Evolutionary conservation across 1,139 yeast genomes (phyloP), one percentile per base, ranked within the genome.

Genomic region (Magnusiomyces ingens): DNA sequence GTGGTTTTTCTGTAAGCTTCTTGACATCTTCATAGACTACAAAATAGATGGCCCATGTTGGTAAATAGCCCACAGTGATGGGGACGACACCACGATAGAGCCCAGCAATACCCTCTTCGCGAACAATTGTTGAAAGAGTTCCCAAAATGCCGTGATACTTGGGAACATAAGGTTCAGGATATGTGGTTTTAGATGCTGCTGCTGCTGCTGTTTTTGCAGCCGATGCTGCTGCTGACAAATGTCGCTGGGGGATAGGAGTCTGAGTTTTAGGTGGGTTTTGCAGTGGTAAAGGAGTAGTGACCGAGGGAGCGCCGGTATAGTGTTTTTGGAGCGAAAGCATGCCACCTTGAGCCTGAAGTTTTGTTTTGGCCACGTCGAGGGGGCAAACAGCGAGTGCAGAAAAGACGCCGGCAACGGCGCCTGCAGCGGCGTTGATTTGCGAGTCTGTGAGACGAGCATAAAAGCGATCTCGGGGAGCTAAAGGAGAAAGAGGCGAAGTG

Each of bases 1-100:
- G 53, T 50, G 29, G 49, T 50, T 50, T 49, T 17, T 67, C 53
- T 19, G 59, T 59, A 10, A 48, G 17, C 13, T 67, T 65, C 66
- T 90, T 90, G 35, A 91, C 83, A 56, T 79, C 75, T 65, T 91
- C 98, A 68, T 93, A 93, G 40, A 90, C 86, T 12, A 93, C 79
- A 71, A 93, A 94, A 68, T 94, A 93, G 48, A 93, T 88, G 72
- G 91, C 90, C 99, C 99, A 93, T 0, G 98, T 90, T 4, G 99
- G 99, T 60, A 94, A 80, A 69, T 93, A 93, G 0, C 99, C 99
- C 52, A 93, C 71, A 1, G 94, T 79, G 41, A 93, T 89, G 11
- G 99, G 98, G 0, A 85, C 86, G 18, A 94, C 71, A 2, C 99
- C 99, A 58, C 96, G 74, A 67, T 94, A 94, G 19, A 93, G 75